Conservation (phyloP, 768 basidiomycete species). For the Epithele typhae region DNA sequence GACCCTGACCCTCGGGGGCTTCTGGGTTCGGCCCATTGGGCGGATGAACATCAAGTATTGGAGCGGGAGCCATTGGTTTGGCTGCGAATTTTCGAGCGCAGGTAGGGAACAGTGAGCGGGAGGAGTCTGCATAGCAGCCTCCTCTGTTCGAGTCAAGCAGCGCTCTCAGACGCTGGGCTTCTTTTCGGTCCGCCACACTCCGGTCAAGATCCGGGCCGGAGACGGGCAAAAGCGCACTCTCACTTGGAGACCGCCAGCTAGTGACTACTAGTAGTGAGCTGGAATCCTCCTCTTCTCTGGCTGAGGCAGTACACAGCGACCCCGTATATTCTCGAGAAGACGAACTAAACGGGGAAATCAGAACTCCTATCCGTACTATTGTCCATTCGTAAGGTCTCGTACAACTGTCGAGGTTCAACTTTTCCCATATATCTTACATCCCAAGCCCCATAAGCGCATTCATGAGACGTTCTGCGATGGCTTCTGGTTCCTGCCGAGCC, state of each 20-base stretch:
- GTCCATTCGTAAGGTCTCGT: background rate
- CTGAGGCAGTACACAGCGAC: too few species aligned
- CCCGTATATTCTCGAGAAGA: background rate
- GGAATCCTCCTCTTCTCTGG: background rate
- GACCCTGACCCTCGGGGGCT: slow-evolving; percentile 18
- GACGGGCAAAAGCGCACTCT: too few species aligned
- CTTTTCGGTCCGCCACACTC: background rate
- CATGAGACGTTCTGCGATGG: slow-evolving; percentile 66
- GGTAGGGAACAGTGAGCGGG: background rate
- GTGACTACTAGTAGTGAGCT: background rate
- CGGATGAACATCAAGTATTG: slow-evolving; percentile 21
- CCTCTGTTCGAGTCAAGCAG: slow-evolving; percentile 11
- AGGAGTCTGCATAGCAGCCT: background rate
- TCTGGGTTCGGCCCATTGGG: slow-evolving; percentile 18
- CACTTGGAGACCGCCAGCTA: background rate
- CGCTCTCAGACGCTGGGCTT: background rate
- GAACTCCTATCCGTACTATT: background rate
- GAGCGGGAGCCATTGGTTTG: slow-evolving; percentile 20
- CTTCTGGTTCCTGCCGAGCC: slow-evolving; percentile 93
- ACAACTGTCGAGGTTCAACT: background rate
- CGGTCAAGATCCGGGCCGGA: too few species aligned
- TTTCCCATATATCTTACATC: slow-evolving; percentile 25
- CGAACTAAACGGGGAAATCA: background rate
- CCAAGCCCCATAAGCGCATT: slow-evolving; percentile 57
- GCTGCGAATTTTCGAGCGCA: slow-evolving; percentile 2